Evolutionary conservation across 495 filamentous ascomycete genomes (phyloP).

Genomic region (Aspergillus ellipticus): DNA sequence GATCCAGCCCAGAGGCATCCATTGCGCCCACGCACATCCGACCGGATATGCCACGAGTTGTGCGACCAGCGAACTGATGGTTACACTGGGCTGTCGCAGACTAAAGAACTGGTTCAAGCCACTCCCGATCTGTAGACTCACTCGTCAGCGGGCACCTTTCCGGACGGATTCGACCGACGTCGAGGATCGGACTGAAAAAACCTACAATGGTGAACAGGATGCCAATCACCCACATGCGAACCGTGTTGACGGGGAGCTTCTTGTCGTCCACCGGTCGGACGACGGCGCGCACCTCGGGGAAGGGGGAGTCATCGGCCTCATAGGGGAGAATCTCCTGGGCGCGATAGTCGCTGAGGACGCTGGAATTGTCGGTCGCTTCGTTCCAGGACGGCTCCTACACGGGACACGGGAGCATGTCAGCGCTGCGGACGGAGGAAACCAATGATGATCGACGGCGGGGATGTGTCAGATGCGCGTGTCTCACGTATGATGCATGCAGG

Average conservation of each 20-base stretch:
- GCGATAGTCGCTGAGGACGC: conserved; percentile 35
- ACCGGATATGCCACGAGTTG: conserved; percentile 70
- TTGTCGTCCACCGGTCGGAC: conserved; percentile 57
- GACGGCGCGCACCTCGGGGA: conserved; percentile 57
- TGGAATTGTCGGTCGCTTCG: conserved; percentile 10
- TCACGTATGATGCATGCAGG: background rate
- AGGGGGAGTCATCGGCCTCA: conserved; percentile 63
- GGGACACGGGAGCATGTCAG: background rate
- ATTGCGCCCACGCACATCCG: conserved; percentile 56
- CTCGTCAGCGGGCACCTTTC: background rate
- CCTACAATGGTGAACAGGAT: conserved; percentile 57
- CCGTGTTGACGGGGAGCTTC: conserved; percentile 61
- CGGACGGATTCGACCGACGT: background rate
- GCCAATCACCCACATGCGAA: conserved; percentile 71
- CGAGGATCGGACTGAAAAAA: conserved; percentile 22
- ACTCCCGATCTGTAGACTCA: conserved; percentile 48
- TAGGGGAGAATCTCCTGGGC: conserved; percentile 37
- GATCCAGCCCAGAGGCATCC: conserved; percentile 52
- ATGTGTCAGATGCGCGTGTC: background rate
- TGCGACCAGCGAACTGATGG: conserved; percentile 62
- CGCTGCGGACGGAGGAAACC: background rate
- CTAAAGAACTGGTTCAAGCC: conserved; percentile 73
- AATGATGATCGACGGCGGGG: background rate
- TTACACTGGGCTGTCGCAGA: conserved; percentile 55
- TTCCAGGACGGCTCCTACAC: background rate